These are phyloP conservation scores for Lodderomyces oxycetoniae DNA, from an alignment of 1,139 yeast species.

Conservation along the genomic window DNA sequence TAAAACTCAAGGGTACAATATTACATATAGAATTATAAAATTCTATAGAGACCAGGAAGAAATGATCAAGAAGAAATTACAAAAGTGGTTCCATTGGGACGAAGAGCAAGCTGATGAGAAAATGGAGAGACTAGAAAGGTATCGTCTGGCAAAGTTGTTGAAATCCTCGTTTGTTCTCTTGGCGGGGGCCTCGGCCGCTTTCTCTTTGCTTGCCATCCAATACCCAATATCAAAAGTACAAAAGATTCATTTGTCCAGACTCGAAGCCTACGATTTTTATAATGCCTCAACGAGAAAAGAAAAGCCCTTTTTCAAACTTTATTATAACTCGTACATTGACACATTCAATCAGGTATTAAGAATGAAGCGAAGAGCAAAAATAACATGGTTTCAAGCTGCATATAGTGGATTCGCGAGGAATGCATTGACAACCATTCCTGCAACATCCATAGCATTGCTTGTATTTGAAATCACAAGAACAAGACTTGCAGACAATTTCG, in stretches of 20 bases:
- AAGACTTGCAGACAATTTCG: slow-evolving; percentile 30
- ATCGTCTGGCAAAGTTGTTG: slow-evolving; percentile 46
- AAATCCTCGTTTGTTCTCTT: slow-evolving; percentile 68
- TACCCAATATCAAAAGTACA: slow-evolving; percentile 81
- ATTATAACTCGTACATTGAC: slow-evolving; percentile 69
- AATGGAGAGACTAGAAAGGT: slow-evolving; percentile 29
- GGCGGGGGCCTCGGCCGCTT: slow-evolving; percentile 91
- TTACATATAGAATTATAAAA: slow-evolving; percentile 56
- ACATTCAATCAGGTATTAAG: slow-evolving; percentile 58
- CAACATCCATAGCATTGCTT: slow-evolving; percentile 79
- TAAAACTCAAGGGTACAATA: slow-evolving; percentile 59
- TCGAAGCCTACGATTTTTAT: slow-evolving; percentile 74
- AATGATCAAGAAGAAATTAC: slow-evolving; percentile 19
- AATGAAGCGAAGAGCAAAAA: slow-evolving; percentile 50
- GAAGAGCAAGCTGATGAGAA: slow-evolving; percentile 29
- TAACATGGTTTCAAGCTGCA: slow-evolving; percentile 60
- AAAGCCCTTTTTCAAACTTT: slow-evolving; percentile 43
- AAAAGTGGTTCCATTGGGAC: slow-evolving; percentile 19
- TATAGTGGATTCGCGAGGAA: slow-evolving; percentile 75
- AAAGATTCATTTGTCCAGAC: slow-evolving; percentile 68
- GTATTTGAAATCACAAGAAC: slow-evolving; percentile 81
- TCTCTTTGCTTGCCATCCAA: slow-evolving; percentile 69
- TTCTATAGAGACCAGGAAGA: slow-evolving; percentile 43
- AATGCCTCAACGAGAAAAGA: slow-evolving; percentile 35
- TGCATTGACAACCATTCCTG: slow-evolving; percentile 75